Conservation (phyloP, 208 protist species). For the Crithidia fasciculata region DNA sequence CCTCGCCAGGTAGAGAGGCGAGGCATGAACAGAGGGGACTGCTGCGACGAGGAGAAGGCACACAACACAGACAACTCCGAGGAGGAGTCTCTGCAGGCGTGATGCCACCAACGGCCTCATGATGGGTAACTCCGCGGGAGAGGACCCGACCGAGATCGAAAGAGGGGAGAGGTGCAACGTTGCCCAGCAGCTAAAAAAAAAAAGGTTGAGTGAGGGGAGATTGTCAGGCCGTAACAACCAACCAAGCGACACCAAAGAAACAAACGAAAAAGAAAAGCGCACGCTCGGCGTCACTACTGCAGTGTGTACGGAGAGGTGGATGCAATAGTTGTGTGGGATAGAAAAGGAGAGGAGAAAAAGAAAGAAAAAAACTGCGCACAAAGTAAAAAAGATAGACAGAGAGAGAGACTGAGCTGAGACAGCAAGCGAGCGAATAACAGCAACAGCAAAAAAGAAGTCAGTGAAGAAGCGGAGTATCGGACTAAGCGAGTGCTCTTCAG, state of each 20-base stretch:
- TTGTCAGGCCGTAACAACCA: too few species aligned
- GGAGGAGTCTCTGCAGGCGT: background rate
- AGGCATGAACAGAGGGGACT: background rate
- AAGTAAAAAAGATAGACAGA: background rate
- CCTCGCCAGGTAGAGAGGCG: conserved; percentile 21
- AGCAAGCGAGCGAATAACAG: background rate
- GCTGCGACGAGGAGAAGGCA: background rate
- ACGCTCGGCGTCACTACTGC: too few species aligned
- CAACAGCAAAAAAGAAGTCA: background rate
- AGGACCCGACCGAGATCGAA: background rate
- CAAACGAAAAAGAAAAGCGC: background rate
- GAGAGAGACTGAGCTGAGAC: background rate
- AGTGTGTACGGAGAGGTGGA: too few species aligned
- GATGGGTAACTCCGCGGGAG: background rate
- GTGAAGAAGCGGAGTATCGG: too few species aligned
- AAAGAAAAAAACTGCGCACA: background rate
- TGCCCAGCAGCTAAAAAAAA: background rate
- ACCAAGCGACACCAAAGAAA: background rate
- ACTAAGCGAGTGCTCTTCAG: too few species aligned
- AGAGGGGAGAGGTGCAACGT: background rate
- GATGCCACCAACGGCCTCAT: background rate
- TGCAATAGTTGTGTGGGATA: background rate
- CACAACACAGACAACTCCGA: background rate
- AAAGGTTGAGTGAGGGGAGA: background rate
- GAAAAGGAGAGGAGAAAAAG: background rate